Evolutionary conservation across 108 stramenopile genomes (phyloP), one percentile per base, ranked within the genome.

Genomic region (Chaetoceros tenuissimus): DNA sequence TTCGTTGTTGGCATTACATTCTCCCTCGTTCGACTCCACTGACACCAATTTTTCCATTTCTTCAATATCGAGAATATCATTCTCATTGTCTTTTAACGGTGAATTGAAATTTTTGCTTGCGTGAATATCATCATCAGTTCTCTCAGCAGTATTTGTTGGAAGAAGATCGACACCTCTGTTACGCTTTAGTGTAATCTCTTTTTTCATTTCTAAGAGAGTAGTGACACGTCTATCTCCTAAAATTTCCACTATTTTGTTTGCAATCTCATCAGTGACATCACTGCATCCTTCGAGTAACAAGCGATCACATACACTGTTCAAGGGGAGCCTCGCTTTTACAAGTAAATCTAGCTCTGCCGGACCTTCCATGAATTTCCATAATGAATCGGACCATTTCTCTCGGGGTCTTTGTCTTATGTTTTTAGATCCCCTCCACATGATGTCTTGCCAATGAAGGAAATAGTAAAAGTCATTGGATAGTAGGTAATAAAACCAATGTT

Each of bases 251-350:
- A 29, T 54, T 54, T 8, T 40, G 16, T 8, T 22, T 23, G 27
- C 19, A 44, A 48, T 13, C 29, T 40, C 29, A 22, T 28, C n/a
- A 50, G 26, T 31, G 53, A 18, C 18, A 24, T 40, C 62, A 60
- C 16, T 55, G 53, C 25, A 22, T 58, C 34, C 44, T 30, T 45
- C 53, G 53, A 25, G 44, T 46, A 28, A 67, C 31, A 46, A 79
- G 44, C 82, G 75, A 55, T 84, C 81, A 28, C 76, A 78, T 29
- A 84, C 60, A 45, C 69, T 67, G 57, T 85, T 78, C 69, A 88
- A 57, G 19, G 87, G 83, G 46, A 78, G 60, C 55, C 63, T 62
- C 16, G 66, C 44, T 16, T 60, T 30, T 57, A 63, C 43, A 44
- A 84, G 60, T 13, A 40, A 47, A 8, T 49, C 27, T 34, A 43